phyloP scores from a whole-genome alignment of 306 rosid genomes.

The Phaseolus lunatus region DNA sequence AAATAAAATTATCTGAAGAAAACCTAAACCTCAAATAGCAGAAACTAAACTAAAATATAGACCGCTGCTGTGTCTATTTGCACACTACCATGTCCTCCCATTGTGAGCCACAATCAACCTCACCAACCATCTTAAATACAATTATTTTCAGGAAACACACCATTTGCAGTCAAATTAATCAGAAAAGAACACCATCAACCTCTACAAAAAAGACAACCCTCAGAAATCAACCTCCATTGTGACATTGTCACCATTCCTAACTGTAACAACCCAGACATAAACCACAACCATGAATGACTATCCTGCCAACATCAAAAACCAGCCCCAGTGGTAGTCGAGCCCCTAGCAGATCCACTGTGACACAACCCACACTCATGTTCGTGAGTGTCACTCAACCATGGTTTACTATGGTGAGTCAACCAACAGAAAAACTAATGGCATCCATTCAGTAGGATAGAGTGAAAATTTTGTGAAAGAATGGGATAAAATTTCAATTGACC shows the following conservation, averaged over 20 bases:
- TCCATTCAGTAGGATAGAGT: neutral
- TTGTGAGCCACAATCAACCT: neutral
- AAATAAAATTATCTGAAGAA: neutral
- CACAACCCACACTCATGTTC: neutral
- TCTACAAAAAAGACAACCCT: neutral
- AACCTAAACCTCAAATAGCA: neutral
- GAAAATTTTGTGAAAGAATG: neutral
- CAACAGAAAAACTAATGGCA: neutral
- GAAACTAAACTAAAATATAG: neutral
- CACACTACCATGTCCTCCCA: neutral
- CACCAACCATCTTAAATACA: neutral
- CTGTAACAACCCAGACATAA: neutral
- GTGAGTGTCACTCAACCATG: neutral
- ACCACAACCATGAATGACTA: neutral
- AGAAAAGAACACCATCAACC: neutral
- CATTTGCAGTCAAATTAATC: neutral
- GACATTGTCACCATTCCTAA: slow-evolving; percentile 5
- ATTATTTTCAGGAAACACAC: neutral
- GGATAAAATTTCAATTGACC: neutral
- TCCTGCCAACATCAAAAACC: neutral
- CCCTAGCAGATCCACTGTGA: neutral
- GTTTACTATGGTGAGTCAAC: neutral
- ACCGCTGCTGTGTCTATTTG: neutral
- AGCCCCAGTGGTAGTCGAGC: neutral
- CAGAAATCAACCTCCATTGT: neutral